Conservation (phyloP, 2,329 filamentous ascomycete genomes). For the Stagonosporopsis tanaceti region DNA sequence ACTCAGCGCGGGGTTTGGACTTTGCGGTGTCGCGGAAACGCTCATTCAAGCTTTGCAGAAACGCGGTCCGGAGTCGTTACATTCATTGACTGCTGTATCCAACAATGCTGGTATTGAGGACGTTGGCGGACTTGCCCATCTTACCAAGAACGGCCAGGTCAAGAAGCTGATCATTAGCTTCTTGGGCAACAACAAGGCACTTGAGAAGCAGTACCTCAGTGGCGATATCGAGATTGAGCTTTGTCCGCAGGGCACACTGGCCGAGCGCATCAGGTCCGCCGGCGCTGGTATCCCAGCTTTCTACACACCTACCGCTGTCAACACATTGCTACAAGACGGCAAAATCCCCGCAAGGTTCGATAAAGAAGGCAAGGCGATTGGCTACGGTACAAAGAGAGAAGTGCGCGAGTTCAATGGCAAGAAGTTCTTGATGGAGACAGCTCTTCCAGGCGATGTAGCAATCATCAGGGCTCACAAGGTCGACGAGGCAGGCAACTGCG, state of each 20-base stretch:
- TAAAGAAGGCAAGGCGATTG: conserved; percentile 65
- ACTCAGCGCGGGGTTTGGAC: conserved; percentile 50
- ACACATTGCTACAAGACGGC: conserved; percentile 71
- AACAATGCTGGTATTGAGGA: conserved; percentile 80
- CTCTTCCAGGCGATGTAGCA: conserved; percentile 77
- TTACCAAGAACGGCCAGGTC: conserved; percentile 75
- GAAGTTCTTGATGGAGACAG: conserved; percentile 79
- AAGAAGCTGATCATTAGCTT: conserved; percentile 78
- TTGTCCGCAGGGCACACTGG: conserved; percentile 78
- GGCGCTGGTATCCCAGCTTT: conserved; percentile 83
- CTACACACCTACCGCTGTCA: conserved; percentile 75
- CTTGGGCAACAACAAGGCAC: conserved; percentile 77
- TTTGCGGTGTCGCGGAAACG: conserved; percentile 51
- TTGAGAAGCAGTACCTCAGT: conserved; percentile 76
- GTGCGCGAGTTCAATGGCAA: conserved; percentile 75
- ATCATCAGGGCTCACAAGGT: conserved; percentile 79
- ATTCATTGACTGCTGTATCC: conserved; percentile 73
- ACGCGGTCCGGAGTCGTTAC: conserved; percentile 41
- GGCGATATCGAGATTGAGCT: conserved; percentile 78
- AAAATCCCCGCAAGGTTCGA: conserved; percentile 71
- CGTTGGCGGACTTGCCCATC: conserved; percentile 69
- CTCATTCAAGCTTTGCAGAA: conserved; percentile 48
- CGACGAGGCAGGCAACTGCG: conserved; percentile 78
- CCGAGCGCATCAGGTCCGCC: conserved; percentile 74
- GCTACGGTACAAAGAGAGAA: conserved; percentile 72